A percentile compares a stretch with the other conserved stretches of the same genome.
phyloP scores from a whole-genome alignment of 2,329 filamentous ascomycete genomes.

The Trichoderma sp. region DNA sequence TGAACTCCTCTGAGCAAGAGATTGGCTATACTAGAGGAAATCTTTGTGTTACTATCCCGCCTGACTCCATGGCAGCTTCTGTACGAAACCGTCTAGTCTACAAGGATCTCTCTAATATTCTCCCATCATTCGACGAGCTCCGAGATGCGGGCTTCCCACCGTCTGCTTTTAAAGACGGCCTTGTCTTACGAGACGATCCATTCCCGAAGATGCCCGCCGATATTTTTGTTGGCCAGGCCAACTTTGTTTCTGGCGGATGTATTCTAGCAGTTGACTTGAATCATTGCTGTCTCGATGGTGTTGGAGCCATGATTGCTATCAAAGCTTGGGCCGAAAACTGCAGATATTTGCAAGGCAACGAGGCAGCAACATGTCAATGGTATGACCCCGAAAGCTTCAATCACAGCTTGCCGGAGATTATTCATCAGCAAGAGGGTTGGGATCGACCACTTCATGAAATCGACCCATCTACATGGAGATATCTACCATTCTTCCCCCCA shows the following conservation, averaged over 20 bases:
- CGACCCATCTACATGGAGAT: constrained; percentile 27
- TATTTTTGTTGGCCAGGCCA: constrained; percentile 32
- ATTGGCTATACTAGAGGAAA: constrained; percentile 28
- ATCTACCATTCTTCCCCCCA: not conserved
- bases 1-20: constrained; percentile 29
- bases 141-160: constrained; percentile 28
- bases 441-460: constrained; percentile 26
- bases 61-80: not conserved
- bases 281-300: constrained; percentile 31
- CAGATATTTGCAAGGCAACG: constrained; percentile 29
- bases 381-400: constrained; percentile 33
- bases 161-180: constrained; percentile 30
- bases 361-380: constrained; percentile 29
- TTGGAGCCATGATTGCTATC: constrained; percentile 31
- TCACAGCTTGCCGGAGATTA: constrained; percentile 29
- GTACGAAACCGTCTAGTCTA: not conserved
- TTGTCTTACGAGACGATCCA: constrained; percentile 27
- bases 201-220: constrained; percentile 31
- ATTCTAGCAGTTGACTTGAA: constrained; percentile 30
- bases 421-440: constrained; percentile 30
- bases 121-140: constrained; percentile 30
- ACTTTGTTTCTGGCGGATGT: constrained; percentile 34
- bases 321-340: constrained; percentile 34
- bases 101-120: constrained; percentile 23
- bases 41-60: not conserved